Conservation (phyloP, 805 yeast species). For the Kregervanrija delftensis region DNA sequence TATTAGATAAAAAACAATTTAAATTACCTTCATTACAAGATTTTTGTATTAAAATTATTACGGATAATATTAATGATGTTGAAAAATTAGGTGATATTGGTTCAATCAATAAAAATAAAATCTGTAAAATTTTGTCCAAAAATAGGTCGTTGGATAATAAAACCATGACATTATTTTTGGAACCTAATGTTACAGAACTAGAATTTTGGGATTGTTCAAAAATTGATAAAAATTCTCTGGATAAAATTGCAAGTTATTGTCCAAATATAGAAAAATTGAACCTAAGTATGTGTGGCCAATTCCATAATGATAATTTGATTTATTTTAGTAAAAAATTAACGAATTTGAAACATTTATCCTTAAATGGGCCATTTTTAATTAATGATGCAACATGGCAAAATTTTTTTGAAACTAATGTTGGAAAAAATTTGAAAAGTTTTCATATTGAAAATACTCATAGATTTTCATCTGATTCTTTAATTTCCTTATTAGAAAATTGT, state of each 20-base stretch:
- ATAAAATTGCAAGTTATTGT: constrained; percentile 68
- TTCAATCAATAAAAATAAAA: constrained; percentile 56
- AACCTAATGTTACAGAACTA: constrained; percentile 46
- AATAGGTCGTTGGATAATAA: constrained; percentile 72
- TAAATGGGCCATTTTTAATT: constrained; percentile 89
- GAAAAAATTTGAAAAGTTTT: constrained; percentile 48
- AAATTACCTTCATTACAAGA: constrained; percentile 73
- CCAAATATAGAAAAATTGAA: constrained; percentile 63
- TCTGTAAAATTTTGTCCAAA: constrained; percentile 69
- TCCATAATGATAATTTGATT: constrained; percentile 67
- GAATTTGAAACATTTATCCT: constrained; percentile 44
- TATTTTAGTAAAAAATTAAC: constrained; percentile 57
- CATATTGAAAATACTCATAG: constrained; percentile 79
- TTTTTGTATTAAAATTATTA: constrained; percentile 62
- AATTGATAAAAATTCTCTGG: constrained; percentile 56
- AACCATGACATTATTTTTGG: constrained; percentile 69
- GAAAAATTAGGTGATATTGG: constrained; percentile 89
- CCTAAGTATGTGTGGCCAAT: constrained; percentile 87
- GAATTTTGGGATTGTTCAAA: constrained; percentile 93
- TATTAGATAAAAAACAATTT: constrained; percentile 63
- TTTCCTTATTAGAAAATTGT: constrained; percentile 54
- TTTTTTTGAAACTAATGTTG: constrained; percentile 52
- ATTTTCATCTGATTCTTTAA: constrained; percentile 59
- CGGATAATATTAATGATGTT: constrained; percentile 62
- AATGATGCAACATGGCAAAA: constrained; percentile 70